These are phyloP conservation scores for Pisolithus albus DNA, from an alignment of 768 basidiomycete genomes.

Conservation along the genomic window DNA sequence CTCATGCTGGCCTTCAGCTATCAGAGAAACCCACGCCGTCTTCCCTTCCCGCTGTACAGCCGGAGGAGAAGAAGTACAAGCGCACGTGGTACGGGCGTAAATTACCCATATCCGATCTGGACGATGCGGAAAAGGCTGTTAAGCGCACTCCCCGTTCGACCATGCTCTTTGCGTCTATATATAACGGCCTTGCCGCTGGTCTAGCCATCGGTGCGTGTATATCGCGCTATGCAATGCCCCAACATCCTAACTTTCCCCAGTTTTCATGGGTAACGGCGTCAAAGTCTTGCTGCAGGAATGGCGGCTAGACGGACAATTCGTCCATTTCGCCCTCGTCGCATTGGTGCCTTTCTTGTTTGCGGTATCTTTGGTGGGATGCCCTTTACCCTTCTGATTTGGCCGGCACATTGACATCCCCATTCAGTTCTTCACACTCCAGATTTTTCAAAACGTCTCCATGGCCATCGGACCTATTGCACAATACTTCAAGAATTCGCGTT, in stretches of 20 bases:
- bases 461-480: slow-evolving; percentile 48
- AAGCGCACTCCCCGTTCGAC: slow-evolving; percentile 12
- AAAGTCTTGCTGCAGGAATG: slow-evolving; percentile 53
- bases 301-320: slow-evolving; percentile 38
- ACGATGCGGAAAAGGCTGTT: slow-evolving; percentile 19
- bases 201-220: slow-evolving; percentile 15
- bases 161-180: slow-evolving; percentile 20
- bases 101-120: slow-evolving; percentile 32
- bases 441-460: slow-evolving; percentile 33
- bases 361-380: slow-evolving; percentile 35
- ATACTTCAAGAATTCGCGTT: slow-evolving; percentile 43
- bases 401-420: slow-evolving; percentile 2
- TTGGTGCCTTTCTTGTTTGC: slow-evolving; percentile 38
- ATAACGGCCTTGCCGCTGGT: slow-evolving; percentile 23
- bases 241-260: slow-evolving; percentile 23
- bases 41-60: slow-evolving; percentile 2
- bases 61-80: slow-evolving; percentile 27
- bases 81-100: slow-evolving; percentile 60
- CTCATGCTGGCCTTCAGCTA: slow-evolving; percentile 16
- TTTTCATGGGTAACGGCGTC: slow-evolving; percentile 60
- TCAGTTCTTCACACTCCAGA: slow-evolving; percentile 37
- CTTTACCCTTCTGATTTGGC: not conserved
- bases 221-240: not conserved
- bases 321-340: slow-evolving; percentile 37
- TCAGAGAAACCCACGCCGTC: slow-evolving; percentile 11